Percentiles rank a stretch among this genome's conserved stretches.
These are phyloP conservation scores for Dicorynia guianensis DNA, from an alignment of 306 rosid species.

Conservation along the genomic window DNA sequence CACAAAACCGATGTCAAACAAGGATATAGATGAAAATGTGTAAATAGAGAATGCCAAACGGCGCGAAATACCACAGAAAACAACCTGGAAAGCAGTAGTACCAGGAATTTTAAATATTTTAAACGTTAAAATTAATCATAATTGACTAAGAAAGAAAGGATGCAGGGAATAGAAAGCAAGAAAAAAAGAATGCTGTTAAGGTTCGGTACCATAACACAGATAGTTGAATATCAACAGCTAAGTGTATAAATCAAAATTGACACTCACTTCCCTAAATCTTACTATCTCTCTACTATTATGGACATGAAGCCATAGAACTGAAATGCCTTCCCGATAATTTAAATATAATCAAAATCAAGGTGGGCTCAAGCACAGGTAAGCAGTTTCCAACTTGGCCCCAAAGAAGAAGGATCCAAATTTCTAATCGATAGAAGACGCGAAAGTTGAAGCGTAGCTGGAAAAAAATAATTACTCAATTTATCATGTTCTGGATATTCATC, in stretches of 20 bases:
- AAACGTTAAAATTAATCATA: not conserved
- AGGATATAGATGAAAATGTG: not conserved
- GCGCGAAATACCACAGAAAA: not conserved
- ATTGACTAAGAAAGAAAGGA: not conserved
- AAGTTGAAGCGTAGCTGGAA: not conserved
- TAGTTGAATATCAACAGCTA: constrained; percentile 8
- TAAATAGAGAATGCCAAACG: not conserved
- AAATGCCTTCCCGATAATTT: constrained; percentile 10
- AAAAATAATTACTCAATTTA: not conserved
- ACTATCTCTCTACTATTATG: not conserved
- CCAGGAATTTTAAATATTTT: not conserved
- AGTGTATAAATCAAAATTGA: not conserved
- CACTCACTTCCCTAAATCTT: not conserved
- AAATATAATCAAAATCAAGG: not conserved
- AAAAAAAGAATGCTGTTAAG: not conserved
- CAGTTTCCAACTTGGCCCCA: not conserved
- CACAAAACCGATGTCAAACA: not conserved
- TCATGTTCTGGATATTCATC: not conserved
- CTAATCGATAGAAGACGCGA: not conserved
- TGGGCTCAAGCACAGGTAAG: constrained; percentile 23
- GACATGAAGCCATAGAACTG: not conserved
- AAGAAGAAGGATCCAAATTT: constrained; percentile 12
- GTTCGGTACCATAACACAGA: not conserved
- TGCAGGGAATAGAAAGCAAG: not conserved
- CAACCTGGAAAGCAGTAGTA: not conserved